A percentile compares a stretch with the other conserved stretches of the same genome.
Conservation (phyloP, 2,329 filamentous ascomycete genomes). For the Aspergillus glaucus region DNA sequence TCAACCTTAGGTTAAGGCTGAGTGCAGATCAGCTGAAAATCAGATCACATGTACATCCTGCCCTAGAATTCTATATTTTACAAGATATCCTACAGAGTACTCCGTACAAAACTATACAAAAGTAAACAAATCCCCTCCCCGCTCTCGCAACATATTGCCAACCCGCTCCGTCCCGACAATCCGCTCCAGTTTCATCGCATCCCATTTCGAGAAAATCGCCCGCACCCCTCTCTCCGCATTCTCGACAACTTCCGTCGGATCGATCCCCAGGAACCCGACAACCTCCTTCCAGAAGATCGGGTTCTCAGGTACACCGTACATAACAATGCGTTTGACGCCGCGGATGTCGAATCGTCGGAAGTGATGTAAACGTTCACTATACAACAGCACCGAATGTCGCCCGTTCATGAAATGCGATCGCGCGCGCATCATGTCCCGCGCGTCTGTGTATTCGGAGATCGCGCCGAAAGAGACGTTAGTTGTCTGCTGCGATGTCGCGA, state of each 20-base stretch:
- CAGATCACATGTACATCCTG: constrained; percentile 1
- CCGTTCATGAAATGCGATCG: constrained; percentile 82
- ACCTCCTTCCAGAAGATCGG: constrained; percentile 48
- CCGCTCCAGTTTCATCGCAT: constrained; percentile 80
- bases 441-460: constrained; percentile 80
- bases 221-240: constrained; percentile 51
- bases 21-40: neutral
- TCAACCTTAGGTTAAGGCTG: too few relatives aligned
- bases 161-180: constrained; percentile 77
- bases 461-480: constrained; percentile 65
- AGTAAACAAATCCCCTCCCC: constrained; percentile 83
- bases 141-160: constrained; percentile 75
- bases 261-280: constrained; percentile 35
- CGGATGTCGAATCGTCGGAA: constrained; percentile 81
- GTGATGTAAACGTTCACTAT: constrained; percentile 94
- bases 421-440: constrained; percentile 72
- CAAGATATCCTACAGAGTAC: neutral
- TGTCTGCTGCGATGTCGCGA: constrained; percentile 61
- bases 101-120: constrained; percentile 58
- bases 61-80: neutral
- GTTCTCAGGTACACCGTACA: constrained; percentile 89
- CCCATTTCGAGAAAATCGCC: constrained; percentile 77
- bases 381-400: constrained; percentile 74
- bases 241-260: constrained; percentile 47
- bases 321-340: constrained; percentile 75